Percentiles rank a stretch among this genome's conserved stretches.
phyloP scores from a whole-genome alignment of 2,329 filamentous ascomycete genomes.

The Exutisphaerella laricina region DNA sequence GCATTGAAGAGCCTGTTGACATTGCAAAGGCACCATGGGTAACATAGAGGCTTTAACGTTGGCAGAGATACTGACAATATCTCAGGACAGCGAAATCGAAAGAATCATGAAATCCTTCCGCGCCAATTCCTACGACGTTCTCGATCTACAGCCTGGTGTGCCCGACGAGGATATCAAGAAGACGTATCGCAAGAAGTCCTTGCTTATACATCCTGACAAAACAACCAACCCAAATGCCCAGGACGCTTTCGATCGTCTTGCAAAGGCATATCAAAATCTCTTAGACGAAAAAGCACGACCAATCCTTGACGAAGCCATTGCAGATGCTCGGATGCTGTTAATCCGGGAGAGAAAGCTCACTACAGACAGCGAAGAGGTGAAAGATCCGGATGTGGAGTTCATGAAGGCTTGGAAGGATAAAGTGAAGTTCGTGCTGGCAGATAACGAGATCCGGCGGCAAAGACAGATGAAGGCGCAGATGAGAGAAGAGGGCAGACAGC shows the following conservation, averaged over 20 bases:
- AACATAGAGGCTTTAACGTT: too few relatives aligned
- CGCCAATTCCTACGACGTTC: constrained; percentile 79
- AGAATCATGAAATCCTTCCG: constrained; percentile 88
- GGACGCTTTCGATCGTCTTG: constrained; percentile 92
- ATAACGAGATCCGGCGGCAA: constrained; percentile 79
- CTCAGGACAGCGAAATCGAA: constrained; percentile 87
- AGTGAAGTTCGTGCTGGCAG: constrained; percentile 80
- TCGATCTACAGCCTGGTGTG: constrained; percentile 92
- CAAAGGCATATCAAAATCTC: constrained; percentile 85
- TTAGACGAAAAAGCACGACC: constrained; percentile 90
- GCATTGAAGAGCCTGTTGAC: too few relatives aligned
- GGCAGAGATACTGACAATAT: neutral
- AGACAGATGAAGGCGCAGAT: constrained; percentile 88
- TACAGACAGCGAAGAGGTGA: constrained; percentile 77
- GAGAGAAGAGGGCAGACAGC: constrained; percentile 90
- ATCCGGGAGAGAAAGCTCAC: constrained; percentile 94
- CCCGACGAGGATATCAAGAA: constrained; percentile 94
- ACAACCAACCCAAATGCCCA: constrained; percentile 85
- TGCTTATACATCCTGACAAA: constrained; percentile 98
- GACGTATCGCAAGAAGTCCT: constrained; percentile 93
- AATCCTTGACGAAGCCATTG: constrained; percentile 86
- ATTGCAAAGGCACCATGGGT: too few relatives aligned
- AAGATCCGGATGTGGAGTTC: constrained; percentile 67
- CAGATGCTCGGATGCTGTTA: constrained; percentile 88
- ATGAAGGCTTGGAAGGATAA: constrained; percentile 84